Conservation (phyloP, 2,329 filamentous ascomycete genomes). For the Penicillium sp. region DNA sequence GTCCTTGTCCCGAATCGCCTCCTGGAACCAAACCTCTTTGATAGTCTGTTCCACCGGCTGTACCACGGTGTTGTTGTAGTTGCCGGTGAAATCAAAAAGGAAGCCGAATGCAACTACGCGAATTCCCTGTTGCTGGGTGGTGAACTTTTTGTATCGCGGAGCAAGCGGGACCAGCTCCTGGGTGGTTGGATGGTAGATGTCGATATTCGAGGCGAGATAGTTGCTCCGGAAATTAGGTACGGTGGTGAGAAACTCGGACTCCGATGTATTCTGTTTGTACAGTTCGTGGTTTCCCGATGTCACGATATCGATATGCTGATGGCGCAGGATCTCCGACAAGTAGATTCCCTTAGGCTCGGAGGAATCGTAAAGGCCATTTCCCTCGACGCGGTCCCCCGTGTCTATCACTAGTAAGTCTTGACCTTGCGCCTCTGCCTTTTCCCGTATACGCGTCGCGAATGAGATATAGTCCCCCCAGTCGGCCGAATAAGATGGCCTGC, state of each 20-base stretch:
- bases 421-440: constrained; percentile 72
- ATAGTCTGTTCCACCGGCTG: constrained; percentile 75
- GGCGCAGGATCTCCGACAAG: constrained; percentile 79
- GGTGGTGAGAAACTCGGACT: constrained; percentile 73
- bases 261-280: constrained; percentile 74
- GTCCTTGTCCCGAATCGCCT: constrained; percentile 73
- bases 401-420: constrained; percentile 89
- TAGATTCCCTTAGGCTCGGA: constrained; percentile 84
- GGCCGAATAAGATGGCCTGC: constrained; percentile 80
- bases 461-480: constrained; percentile 99
- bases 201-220: constrained; percentile 89
- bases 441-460: constrained; percentile 77
- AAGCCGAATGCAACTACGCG: constrained; percentile 88
- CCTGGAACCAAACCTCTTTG: constrained; percentile 82
- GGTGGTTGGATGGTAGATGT: constrained; percentile 73
- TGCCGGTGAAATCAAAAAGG: constrained; percentile 86
- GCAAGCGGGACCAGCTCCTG: constrained; percentile 73
- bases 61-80: constrained; percentile 86
- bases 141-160: constrained; percentile 81
- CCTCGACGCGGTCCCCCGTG: constrained; percentile 89
- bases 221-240: constrained; percentile 76
- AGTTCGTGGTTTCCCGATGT: constrained; percentile 94
- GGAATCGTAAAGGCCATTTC: constrained; percentile 90
- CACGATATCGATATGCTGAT: constrained; percentile 80
- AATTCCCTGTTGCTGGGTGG: constrained; percentile 82